Base-by-base conservation (phyloP, 225 moss, liverwort and hornwort species). In the Rhytidiadelphus loreus region DNA sequence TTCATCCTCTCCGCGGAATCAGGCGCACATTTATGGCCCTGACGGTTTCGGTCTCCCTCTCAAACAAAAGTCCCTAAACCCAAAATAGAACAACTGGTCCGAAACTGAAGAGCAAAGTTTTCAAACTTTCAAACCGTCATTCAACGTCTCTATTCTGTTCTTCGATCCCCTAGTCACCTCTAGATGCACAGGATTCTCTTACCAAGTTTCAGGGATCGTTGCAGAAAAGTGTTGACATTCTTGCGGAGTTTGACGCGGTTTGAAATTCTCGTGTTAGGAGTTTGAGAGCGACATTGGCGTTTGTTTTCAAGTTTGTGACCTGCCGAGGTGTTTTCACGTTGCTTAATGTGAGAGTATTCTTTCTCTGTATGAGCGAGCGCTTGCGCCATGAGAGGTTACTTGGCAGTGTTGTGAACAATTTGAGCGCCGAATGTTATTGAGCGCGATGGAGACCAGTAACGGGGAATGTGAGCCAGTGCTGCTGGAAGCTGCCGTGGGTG, bases 111-210 rank as follows among this genome's bases (percentile, higher is more conserved):
- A 26, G 35, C 76, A 56, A n/a, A n/a, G 58, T 77, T 89, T 87
- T 85, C 85, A 91, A 89, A 89, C 57, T 57, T 81, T 73, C 73
- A 50, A 48, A 41, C 64, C 48, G 82, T 81, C 64, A 37, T 79
- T 64, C 84, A 88, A 92, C 92, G 92, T 64, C 90, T 88, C 82
- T 89, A 20, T 84, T 84, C 87, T 59, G 80, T 43, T 39, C 57
- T 44, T 78, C 35, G 13, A 16, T 61, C 52, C 66, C 29, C 8
- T 32, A 7, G 48, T 15, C n/a, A 9, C 14, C 22, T 86, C 50
- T 5, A 24, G 33, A 7, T 16, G 30, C 56, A 7, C 63, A 43
- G 3, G 11, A 43, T 44, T 65, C 30, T 78, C 11, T 18, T 29
- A 25, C 32, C 59, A 16, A 61, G 46, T 11, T 60, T 20, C 61